Evolutionary conservation across 2,329 filamentous ascomycete species (phyloP).

Genomic region (Ophiostoma quercus): DNA sequence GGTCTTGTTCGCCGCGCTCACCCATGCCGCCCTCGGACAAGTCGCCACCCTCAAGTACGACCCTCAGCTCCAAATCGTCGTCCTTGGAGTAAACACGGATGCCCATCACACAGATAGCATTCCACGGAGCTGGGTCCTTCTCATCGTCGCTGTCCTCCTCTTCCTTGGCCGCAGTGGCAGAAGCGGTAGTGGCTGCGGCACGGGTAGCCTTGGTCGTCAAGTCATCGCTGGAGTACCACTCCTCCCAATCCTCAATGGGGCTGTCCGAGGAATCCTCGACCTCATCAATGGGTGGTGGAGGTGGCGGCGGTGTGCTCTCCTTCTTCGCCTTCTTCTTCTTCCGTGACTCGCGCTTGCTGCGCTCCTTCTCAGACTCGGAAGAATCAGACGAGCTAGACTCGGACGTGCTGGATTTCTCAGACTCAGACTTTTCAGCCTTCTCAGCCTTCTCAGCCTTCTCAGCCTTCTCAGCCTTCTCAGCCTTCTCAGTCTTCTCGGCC

Average conservation of each 20-base stretch:
- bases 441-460: background rate
- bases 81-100: conserved; percentile 57
- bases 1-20: conserved; percentile 49
- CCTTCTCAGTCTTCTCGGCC: background rate
- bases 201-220: conserved; percentile 42
- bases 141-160: conserved; percentile 52
- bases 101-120: conserved; percentile 57
- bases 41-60: conserved; percentile 52
- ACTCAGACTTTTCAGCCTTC: background rate
- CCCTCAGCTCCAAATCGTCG: conserved; percentile 47
- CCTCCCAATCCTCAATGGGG: conserved; percentile 55
- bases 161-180: conserved; percentile 35
- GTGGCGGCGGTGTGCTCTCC: conserved; percentile 20
- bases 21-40: conserved; percentile 53
- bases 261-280: conserved; percentile 55
- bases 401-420: background rate
- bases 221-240: conserved; percentile 55
- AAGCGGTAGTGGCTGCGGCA: conserved; percentile 34
- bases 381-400: background rate
- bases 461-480: background rate
- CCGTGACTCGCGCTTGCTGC: background rate
- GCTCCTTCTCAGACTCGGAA: background rate
- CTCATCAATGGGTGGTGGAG: conserved; percentile 14
- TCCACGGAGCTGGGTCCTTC: conserved; percentile 55
- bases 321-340: background rate